Conservation (phyloP, 2,329 filamentous ascomycete genomes). For the Cryphonectria japonica region DNA sequence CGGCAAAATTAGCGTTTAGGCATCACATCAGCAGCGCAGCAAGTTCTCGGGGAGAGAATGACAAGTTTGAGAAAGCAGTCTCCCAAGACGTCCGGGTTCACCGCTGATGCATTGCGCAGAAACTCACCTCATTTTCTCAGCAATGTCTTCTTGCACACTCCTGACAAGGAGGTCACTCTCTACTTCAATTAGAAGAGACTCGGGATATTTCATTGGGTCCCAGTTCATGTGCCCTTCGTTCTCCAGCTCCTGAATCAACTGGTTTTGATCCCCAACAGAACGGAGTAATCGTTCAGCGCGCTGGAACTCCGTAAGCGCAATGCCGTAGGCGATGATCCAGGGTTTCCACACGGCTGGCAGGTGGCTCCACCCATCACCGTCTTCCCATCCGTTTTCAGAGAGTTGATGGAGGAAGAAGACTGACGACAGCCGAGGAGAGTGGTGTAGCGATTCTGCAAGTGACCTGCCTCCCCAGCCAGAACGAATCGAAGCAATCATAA, state of each 20-base stretch:
- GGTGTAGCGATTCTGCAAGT: not conserved
- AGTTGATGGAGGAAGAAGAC: constrained; percentile 43
- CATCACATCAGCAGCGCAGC: not conserved
- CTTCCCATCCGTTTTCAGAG: constrained; percentile 24
- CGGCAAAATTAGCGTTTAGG: not conserved
- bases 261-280: constrained; percentile 32
- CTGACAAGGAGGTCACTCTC: constrained; percentile 67
- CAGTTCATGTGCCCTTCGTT: constrained; percentile 62
- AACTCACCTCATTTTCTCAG: constrained; percentile 54
- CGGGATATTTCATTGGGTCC: constrained; percentile 55
- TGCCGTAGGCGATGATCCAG: constrained; percentile 44
- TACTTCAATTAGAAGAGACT: constrained; percentile 66
- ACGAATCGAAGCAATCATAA: not conserved
- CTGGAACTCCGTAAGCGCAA: constrained; percentile 46
- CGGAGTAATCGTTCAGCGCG: constrained; percentile 46
- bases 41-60: not conserved
- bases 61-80: not conserved
- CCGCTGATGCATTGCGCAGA: not conserved
- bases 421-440: constrained; percentile 38
- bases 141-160: constrained; percentile 60
- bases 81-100: not conserved
- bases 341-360: constrained; percentile 41
- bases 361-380: constrained; percentile 32
- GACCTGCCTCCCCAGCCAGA: not conserved
- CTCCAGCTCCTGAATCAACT: constrained; percentile 46